Percentiles rank a stretch among this genome's conserved stretches.
These are phyloP conservation scores for Mycena olivaceomarginata DNA, from an alignment of 768 basidiomycete genomes.

Conservation along the genomic window DNA sequence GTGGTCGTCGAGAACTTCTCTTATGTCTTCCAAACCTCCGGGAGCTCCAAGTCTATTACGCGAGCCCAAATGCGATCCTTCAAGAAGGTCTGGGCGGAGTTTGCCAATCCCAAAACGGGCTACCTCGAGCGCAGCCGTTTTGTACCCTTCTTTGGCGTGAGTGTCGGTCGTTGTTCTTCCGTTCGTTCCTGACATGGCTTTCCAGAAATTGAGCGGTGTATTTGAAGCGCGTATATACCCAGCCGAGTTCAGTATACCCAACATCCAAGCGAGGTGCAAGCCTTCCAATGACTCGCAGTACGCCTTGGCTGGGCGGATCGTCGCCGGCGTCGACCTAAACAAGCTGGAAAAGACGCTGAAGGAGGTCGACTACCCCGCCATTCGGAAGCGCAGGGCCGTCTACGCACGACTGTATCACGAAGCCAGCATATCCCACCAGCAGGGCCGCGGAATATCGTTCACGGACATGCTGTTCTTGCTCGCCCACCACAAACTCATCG, in stretches of 20 bases:
- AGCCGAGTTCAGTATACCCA: conserved; percentile 75
- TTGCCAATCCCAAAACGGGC: conserved; percentile 86
- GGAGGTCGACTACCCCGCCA: conserved; percentile 77
- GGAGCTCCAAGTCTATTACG: conserved; percentile 87
- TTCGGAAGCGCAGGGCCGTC: conserved; percentile 80
- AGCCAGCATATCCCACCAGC: conserved; percentile 83
- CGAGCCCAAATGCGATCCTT: conserved; percentile 95
- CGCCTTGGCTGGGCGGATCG: conserved; percentile 57
- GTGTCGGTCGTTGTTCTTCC: conserved; percentile 53
- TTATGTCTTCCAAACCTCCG: conserved; percentile 93
- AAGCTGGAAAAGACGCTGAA: conserved; percentile 77
- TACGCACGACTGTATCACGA: conserved; percentile 92
- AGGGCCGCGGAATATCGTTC: conserved; percentile 91
- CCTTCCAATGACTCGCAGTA: conserved; percentile 58
- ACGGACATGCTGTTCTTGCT: conserved; percentile 91
- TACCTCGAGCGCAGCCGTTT: conserved; percentile 83
- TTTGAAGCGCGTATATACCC: conserved; percentile 95
- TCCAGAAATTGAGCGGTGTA: conserved; percentile 86
- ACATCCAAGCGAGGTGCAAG: conserved; percentile 73
- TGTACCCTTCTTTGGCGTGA: conserved; percentile 87
- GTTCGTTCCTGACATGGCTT: conserved; percentile 28
- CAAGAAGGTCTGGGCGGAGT: conserved; percentile 96
- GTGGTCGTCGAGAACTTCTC: conserved; percentile 97
- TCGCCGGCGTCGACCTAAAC: conserved; percentile 76
- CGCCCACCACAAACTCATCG: conserved; percentile 94